A percentile compares a stretch with the other conserved stretches of the same genome.
phyloP scores from a whole-genome alignment of 139 green algal species.

The Spirogloea muscicola region DNA sequence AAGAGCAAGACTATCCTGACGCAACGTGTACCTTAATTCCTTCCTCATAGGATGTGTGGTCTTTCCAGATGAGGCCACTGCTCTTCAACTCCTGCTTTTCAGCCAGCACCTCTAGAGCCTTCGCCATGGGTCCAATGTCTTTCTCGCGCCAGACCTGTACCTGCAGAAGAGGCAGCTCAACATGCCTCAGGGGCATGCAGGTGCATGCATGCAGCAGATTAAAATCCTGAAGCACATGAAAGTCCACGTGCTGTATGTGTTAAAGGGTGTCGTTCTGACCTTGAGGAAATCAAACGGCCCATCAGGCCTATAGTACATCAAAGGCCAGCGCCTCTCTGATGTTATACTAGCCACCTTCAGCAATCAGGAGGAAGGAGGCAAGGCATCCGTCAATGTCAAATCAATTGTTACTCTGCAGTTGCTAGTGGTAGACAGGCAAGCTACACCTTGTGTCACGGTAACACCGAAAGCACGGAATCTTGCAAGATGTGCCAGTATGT shows the following conservation, averaged over 20 bases:
- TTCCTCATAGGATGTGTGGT: conserved; percentile 10
- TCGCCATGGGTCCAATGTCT: conserved; percentile 6
- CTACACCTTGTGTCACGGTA: background rate
- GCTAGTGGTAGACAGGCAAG: background rate
- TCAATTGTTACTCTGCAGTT: too few relatives aligned
- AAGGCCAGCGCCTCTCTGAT: background rate
- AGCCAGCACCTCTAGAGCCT: background rate
- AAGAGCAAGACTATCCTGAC: background rate
- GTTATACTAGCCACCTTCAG: conserved; percentile 26
- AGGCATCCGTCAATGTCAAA: too few relatives aligned
- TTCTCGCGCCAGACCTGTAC: conserved; percentile 14
- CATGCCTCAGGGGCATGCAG: background rate
- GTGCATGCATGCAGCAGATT: background rate
- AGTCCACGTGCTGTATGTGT: background rate
- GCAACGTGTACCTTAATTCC: conserved; percentile 12
- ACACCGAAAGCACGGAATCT: background rate
- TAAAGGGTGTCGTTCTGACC: conserved; percentile 3
- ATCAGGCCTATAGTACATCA: conserved; percentile 37
- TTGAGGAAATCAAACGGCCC: conserved; percentile 27
- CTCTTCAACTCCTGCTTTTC: conserved; percentile 2
- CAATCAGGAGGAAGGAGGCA: too few relatives aligned
- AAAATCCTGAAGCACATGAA: background rate
- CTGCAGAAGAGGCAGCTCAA: too few relatives aligned
- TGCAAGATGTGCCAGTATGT: background rate
- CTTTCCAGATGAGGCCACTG: background rate